Base-by-base conservation (phyloP, 1,284 basidiomycete genomes). In the Amylostereum chailletii region DNA sequence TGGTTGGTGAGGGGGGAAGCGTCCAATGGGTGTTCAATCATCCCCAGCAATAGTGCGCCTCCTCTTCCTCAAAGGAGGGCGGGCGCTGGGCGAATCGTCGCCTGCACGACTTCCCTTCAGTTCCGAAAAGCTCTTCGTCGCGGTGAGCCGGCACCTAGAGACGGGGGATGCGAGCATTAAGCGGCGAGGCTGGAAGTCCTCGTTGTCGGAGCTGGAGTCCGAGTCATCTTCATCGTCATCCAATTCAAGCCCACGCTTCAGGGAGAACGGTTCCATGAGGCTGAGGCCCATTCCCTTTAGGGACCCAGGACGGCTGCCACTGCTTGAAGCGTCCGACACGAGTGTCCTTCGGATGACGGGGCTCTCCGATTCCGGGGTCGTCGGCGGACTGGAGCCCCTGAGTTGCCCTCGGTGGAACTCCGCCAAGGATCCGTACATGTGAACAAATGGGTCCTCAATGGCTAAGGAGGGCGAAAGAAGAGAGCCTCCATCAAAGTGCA, bases 311-410 rank as follows among this genome's bases (percentile, higher is more conserved):
- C 41, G 47, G 29, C 31, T 69, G 26, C 75, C 76, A 37, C 77
- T 65, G 9, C 72, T 71, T 32, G 66, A 54, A 34, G 58, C 55
- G 31, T 59, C 65, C 2, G 64, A 63, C 36, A 67, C 61, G 26
- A 65, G 57, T 37, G 67, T 57, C 47, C 68, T 74, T 51, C 79
- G 68, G 46, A 83, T 59, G 7, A 83, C 74, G n/a, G 81, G 82
- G 51, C 81, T 83, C 51, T 81, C 81, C 27, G 59, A 58, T 46
- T 71, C 74, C 19, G 70, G 65, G 33, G 71, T 67, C 47, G 66
- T 60, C 32, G 70, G 60, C 26, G 73, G 61, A 46, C 62, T 68
- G 43, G 54, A 29, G 48, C 51, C 7, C 47, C 54, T 7, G 45
- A 45, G 4, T 40, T 49, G 10, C 46, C 30, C 34, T 54, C 54